Base-by-base conservation (phyloP, 768 basidiomycete genomes). In the Amanita subjunquillea region DNA sequence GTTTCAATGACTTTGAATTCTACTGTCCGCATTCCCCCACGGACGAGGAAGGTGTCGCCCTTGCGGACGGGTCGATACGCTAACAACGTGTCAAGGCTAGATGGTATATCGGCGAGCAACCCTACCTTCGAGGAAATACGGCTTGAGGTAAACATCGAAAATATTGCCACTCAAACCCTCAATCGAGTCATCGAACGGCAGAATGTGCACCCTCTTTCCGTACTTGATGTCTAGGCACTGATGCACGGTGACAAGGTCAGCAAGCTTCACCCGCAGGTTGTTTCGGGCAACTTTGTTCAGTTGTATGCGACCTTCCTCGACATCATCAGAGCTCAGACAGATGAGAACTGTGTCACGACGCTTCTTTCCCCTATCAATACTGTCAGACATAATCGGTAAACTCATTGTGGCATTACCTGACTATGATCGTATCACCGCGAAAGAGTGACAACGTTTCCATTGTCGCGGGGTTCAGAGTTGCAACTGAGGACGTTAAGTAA, bases 241-340 rank as follows among this genome's bases (percentile, higher is more conserved):
- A 68, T 98, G 94, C 0, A 99, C 93, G 56, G 89, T 90, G 65
- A 92, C 92, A 51, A 98, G 78, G 68, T 99, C 96, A 40, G 90
- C 95, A 40, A 98, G 84, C 74, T 97, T 98, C 60, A 98, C 91
- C 51, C 95, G 90, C 44, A 98, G 72, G 72, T 99, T 98, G 74
- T 97, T 95, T 54, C 96, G 91, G n/a, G 96, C 96, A 34, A 99
- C 96, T 70, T 98, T 98, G 84, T 99, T 99, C 72, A 99, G 74
- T 62, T 96, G 94, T 57, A 99, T 94, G 66, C 91, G 90, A 54
- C 96, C 95, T 69, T 98, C 96, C 61, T 97, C 96, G 56, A 98
- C 91, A 56, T 95, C 91, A 62, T 98, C 96, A 38, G 88, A 89
- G 63, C 87, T 88, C 63, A 99, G 69, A 63, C 93, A 96, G 66